Base-by-base conservation (phyloP, 2,329 filamentous ascomycete genomes). In the Colletotrichum eremochloae region DNA sequence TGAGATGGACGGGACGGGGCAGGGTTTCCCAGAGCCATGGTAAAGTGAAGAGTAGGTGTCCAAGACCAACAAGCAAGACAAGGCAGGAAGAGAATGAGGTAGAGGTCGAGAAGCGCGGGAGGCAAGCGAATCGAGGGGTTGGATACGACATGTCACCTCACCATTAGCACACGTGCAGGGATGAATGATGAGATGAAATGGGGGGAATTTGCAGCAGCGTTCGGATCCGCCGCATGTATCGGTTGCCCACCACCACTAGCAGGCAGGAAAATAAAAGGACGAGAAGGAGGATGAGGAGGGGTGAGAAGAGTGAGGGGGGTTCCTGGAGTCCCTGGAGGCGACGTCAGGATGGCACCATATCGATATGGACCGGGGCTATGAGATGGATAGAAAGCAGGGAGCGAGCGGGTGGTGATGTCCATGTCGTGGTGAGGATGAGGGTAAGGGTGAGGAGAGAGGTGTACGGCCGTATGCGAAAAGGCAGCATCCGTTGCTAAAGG, bases 21-120 rank as follows among this genome's bases (percentile, higher is more conserved):
- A 68, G 33, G 50, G 60, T 36, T 60, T 71, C 63, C 69, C 69
- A 68, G 65, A 52, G 24, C 66, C 65, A 69, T 63, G 69, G 69
- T 72, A 68, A 60, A 63, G 36, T 33, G 29, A 18, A 31, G 4
- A 53, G 29, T 29, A 52, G 24, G 24, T 24, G 24, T 24, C 24
- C 15, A 40, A 40, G n/a, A 50, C 24, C 46, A 24, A 24, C 24
- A 24, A 24, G 24, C 24, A 24, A 24, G 24, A 1, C 61, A 15
- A n/a, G 55, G 5, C 15, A 61, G 44, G 68, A 36, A 40, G 14
- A 29, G 53, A 60, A 18, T 5, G 63, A 53, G 53, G 18, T 50
- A 57, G 42, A 14, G 31, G 38, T 40, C 38, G 38, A 40, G 38
- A 40, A 36, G 50, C 24, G 46, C 38, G 42, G 20, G 42, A 36